Conservation (phyloP, 148 eudicot species). For the Oxyria digyna region DNA sequence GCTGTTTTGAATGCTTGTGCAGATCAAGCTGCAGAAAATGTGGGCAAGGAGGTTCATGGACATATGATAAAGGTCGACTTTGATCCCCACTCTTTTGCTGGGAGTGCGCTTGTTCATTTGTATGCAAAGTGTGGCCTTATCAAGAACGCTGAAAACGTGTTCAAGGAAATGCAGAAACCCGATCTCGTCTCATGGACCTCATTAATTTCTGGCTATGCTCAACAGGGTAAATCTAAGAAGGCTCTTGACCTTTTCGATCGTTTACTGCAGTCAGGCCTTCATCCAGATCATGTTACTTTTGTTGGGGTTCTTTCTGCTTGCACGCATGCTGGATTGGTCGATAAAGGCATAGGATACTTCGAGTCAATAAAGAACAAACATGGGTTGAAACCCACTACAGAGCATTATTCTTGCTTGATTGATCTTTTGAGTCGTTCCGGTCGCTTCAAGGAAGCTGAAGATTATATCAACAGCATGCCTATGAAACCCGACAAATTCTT, state of each 20-base stretch:
- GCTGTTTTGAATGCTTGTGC: conserved; percentile 53
- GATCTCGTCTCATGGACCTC: conserved; percentile 35
- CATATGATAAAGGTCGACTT: conserved; percentile 29
- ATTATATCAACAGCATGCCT: conserved; percentile 31
- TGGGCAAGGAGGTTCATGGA: conserved; percentile 47
- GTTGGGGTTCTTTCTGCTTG: conserved; percentile 39
- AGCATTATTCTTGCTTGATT: conserved; percentile 34
- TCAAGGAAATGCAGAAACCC: conserved; percentile 18
- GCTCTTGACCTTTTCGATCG: conserved; percentile 23
- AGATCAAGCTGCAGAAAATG: conserved; percentile 25
- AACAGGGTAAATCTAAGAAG: conserved; percentile 26
- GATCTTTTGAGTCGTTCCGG: conserved; percentile 35
- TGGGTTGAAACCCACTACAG: conserved; percentile 21
- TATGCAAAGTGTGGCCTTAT: conserved; percentile 39
- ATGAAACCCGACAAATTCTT: conserved; percentile 35
- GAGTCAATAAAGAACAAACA: conserved; percentile 25
- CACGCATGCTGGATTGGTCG: conserved; percentile 37
- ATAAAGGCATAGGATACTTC: conserved; percentile 28
- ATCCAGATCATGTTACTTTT: conserved; percentile 33
- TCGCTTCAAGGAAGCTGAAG: conserved; percentile 32
- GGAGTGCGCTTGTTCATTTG: conserved; percentile 40
- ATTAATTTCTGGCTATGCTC: conserved; percentile 33
- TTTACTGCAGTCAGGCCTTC: conserved; percentile 22
- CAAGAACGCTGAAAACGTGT: conserved; percentile 22
- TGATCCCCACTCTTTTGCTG: conserved; percentile 24